Evolutionary conservation across 495 filamentous ascomycete genomes (phyloP), one percentile per base, ranked within the genome.

Genomic region (Haplographium delicatum): DNA sequence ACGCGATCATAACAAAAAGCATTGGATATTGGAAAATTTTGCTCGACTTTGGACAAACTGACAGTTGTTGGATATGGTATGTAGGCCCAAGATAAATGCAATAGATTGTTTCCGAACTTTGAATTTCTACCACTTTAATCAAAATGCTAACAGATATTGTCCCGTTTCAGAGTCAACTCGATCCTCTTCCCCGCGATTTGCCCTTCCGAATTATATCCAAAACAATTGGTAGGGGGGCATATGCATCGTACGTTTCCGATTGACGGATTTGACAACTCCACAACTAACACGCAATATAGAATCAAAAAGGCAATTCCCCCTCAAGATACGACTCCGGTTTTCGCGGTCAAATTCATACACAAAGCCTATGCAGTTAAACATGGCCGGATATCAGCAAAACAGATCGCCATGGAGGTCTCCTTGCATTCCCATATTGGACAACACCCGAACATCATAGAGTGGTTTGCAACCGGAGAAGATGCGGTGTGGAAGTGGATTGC

Each of bases 311-410:
- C 91, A 24, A 79, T 78, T 45, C 90, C 90, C 13, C 67, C 83
- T 23, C 71, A 85, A 53, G 65, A 77, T 15, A 67, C 79, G 11
- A 78, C 75, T 24, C 89, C 89, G 3, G 71, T 97, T 60, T 96
- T 99, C 68, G 93, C 93, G 6, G 89, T 96, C 64, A 99, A 99
- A 70, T 88, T 97, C 68, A 96, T 99, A 63, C 89, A 97, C 72
- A 97, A 97, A 69, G 85, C 85, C 48, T 93, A 95, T 65, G 93
- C 94, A 46, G 73, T 87, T 51, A 82, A 84, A 50, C 82, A 91
- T 74, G 93, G 93, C 64, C 86, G 87, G 51, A 85, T 99, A 54
- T 88, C 82, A 26, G 78, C 85, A 19, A 88, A 91, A 62, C 93
- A 97, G 67, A 79, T 99, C 33, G 75, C 78, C 51, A 82, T 94